phyloP scores from a whole-genome alignment of 345 rosid genomes.

The Erucastrum elatum region DNA sequence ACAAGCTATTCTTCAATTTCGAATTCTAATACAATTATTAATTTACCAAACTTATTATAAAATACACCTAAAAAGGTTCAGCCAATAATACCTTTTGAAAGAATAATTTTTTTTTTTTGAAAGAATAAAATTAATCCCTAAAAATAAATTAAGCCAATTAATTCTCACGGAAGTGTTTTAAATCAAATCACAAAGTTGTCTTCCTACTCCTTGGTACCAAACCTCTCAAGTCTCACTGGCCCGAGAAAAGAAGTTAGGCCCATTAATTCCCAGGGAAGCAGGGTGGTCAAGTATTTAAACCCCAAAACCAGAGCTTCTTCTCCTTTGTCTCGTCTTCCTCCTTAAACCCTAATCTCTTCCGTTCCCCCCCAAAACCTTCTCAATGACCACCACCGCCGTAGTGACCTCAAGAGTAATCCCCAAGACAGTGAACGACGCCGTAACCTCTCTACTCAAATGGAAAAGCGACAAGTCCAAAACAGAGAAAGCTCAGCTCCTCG shows the following conservation, averaged over 20 bases:
- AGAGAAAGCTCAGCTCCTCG: constrained; percentile 67
- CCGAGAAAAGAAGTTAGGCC: constrained; percentile 8
- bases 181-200: neutral
- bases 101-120: too few species aligned
- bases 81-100: neutral
- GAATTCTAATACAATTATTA: neutral
- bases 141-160: neutral
- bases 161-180: neutral
- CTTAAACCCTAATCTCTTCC: constrained; percentile 36
- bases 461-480: constrained; percentile 44
- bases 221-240: neutral
- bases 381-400: constrained; percentile 36
- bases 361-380: neutral
- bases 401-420: constrained; percentile 35
- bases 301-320: neutral
- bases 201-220: too few species aligned
- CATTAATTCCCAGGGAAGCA: neutral
- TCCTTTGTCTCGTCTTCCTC: neutral
- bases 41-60: neutral
- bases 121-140: neutral
- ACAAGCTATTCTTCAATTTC: neutral
- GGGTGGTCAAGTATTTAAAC: constrained; percentile 7
- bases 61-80: neutral
- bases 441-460: constrained; percentile 56
- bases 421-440: constrained; percentile 45